phyloP scores from a whole-genome alignment of 495 filamentous ascomycete species.

The Aspergillus sclerotiicarbonarius region DNA sequence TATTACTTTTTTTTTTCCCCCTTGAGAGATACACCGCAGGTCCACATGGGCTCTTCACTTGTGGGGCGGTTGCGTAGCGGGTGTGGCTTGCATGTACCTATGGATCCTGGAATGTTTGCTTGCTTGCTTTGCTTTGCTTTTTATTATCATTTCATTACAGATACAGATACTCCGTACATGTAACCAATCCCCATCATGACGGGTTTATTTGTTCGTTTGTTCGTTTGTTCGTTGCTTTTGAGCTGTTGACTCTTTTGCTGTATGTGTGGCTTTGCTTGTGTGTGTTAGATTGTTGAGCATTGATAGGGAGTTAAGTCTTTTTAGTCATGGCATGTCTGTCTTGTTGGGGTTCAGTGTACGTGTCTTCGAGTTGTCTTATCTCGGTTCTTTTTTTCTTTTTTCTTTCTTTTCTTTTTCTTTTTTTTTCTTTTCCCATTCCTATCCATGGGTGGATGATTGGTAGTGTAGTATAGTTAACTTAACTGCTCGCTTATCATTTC shows the following conservation, averaged over 20 bases:
- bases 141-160: not conserved
- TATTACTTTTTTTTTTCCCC: not conserved
- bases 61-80: not conserved
- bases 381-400: not conserved
- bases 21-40: not conserved
- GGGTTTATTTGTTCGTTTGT: too few relatives aligned
- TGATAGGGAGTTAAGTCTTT: not conserved
- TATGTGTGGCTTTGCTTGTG: not conserved
- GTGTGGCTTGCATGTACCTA: not conserved
- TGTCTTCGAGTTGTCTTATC: not conserved
- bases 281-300: conserved; percentile 4
- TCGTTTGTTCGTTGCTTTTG: not conserved
- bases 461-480: too few relatives aligned
- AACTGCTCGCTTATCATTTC: not conserved
- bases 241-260: not conserved
- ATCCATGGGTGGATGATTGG: too few relatives aligned
- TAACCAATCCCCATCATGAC: not conserved
- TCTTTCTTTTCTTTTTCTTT: too few relatives aligned
- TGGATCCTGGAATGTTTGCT: not conserved
- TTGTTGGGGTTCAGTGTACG: not conserved
- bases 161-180: too few relatives aligned
- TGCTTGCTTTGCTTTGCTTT: not conserved
- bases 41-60: not conserved
- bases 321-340: not conserved
- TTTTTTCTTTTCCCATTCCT: too few relatives aligned